Evolutionary conservation across 2,329 filamentous ascomycete genomes (phyloP).

Genomic region (Aschersonia sp.): DNA sequence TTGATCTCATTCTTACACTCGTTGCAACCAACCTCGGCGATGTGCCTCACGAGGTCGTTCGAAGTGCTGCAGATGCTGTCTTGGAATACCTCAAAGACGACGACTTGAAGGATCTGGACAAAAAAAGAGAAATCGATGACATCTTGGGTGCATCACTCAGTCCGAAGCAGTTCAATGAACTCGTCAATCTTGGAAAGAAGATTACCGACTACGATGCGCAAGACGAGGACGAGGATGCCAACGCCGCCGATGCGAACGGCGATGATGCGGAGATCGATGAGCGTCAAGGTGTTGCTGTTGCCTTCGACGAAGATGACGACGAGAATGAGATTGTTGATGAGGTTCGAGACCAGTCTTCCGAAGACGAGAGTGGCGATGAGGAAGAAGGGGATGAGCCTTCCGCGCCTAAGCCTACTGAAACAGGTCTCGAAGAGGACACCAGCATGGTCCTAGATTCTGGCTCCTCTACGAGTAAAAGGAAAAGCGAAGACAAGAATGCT

Average conservation of each 20-base stretch:
- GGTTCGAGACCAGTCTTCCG: slow-evolving; percentile 76
- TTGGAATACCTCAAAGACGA: slow-evolving; percentile 91
- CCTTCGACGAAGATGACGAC: slow-evolving; percentile 89
- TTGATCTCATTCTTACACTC: slow-evolving; percentile 85
- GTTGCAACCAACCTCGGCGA: slow-evolving; percentile 83
- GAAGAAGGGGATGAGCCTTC: slow-evolving; percentile 27
- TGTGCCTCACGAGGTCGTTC: slow-evolving; percentile 79
- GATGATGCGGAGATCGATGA: slow-evolving; percentile 73
- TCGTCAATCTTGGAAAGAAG: slow-evolving; percentile 94
- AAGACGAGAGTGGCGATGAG: slow-evolving; percentile 55
- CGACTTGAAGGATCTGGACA: slow-evolving; percentile 90
- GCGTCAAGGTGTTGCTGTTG: slow-evolving; percentile 89
- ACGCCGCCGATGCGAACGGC: slow-evolving; percentile 49
- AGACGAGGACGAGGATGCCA: slow-evolving; percentile 85
- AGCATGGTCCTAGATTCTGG: slow-evolving; percentile 75
- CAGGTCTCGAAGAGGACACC: slow-evolving; percentile 46
- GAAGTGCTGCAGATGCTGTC: slow-evolving; percentile 85
- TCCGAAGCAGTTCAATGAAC: slow-evolving; percentile 88
- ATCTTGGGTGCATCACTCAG: slow-evolving; percentile 71
- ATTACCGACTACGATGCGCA: slow-evolving; percentile 97
- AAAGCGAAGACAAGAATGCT: slow-evolving; percentile 40
- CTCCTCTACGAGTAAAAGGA: slow-evolving; percentile 26
- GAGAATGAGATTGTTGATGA: slow-evolving; percentile 67
- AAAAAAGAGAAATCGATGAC: slow-evolving; percentile 95
- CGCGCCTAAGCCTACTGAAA: slow-evolving; percentile 17